Conservation (phyloP, 768 basidiomycete genomes). For the Harrya chromipes region DNA sequence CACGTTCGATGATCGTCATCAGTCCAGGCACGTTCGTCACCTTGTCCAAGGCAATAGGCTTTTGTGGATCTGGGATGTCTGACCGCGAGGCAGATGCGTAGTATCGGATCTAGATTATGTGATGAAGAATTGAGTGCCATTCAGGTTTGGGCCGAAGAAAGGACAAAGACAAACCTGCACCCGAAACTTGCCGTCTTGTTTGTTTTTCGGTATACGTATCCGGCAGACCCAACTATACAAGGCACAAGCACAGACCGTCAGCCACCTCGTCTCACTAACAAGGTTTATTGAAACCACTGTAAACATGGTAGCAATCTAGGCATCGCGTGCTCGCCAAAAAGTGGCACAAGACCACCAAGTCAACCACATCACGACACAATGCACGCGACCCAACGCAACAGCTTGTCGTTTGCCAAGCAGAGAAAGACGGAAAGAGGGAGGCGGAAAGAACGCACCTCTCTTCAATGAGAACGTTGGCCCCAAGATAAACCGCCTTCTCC, state of each 20-base stretch:
- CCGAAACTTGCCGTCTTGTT: constrained; percentile 50
- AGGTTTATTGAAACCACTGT: too few relatives aligned
- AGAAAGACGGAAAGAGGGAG: not conserved
- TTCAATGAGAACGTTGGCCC: constrained; percentile 61
- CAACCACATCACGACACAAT: not conserved
- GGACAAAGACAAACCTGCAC: constrained; percentile 47
- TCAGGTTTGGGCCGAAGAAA: not conserved
- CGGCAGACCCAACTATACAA: constrained; percentile 58
- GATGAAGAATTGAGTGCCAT: not conserved
- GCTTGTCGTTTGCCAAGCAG: not conserved
- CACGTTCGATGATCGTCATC: constrained; percentile 65
- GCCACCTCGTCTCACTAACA: not conserved
- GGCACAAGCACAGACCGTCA: constrained; percentile 1
- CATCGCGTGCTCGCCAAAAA: not conserved
- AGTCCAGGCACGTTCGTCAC: constrained; percentile 64
- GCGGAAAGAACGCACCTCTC: constrained; percentile 53
- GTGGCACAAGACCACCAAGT: not conserved
- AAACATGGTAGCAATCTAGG: too few relatives aligned
- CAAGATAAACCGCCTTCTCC: constrained; percentile 46
- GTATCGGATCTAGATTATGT: constrained; percentile 53
- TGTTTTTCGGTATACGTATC: constrained; percentile 52
- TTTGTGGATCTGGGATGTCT: constrained; percentile 49
- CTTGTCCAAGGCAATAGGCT: constrained; percentile 60
- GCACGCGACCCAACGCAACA: not conserved
- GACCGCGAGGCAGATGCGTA: constrained; percentile 57